These are phyloP conservation scores for Phylloporus arenicola DNA, from an alignment of 768 basidiomycete species.

Conservation along the genomic window DNA sequence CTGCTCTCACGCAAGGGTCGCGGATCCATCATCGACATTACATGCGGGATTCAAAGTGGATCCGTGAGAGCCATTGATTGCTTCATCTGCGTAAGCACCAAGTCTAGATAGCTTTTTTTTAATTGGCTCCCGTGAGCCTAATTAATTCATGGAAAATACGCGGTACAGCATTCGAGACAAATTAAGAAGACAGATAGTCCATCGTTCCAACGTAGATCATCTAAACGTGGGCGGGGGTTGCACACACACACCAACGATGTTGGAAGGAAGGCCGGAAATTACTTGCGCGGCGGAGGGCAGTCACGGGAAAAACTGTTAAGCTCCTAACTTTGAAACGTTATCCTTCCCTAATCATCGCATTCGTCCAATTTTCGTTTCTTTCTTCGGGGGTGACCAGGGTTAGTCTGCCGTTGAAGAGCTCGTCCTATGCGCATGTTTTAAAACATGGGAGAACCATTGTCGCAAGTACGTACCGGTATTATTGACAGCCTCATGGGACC, in stretches of 20 bases:
- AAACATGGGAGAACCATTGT: not conserved
- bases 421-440: not conserved
- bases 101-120: not conserved
- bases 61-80: not conserved
- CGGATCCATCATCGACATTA: not conserved
- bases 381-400: slow-evolving; percentile 2
- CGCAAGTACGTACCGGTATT: not conserved
- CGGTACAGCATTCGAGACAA: not conserved
- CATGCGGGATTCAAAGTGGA: not conserved
- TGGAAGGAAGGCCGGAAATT: not conserved
- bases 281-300: not conserved
- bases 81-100: not conserved
- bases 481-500: not conserved
- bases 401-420: not conserved
- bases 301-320: not conserved
- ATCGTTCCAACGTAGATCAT: not conserved
- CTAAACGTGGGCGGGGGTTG: not conserved
- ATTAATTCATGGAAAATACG: not conserved
- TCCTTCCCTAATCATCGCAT: slow-evolving; percentile 3
- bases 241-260: not conserved
- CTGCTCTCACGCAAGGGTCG: not conserved
- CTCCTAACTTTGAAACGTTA: not conserved
- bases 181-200: not conserved
- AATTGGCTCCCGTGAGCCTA: slow-evolving; percentile 5
- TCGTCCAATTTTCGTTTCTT: slow-evolving; percentile 24